These are phyloP conservation scores for Jasminum sambac DNA, from an alignment of 257 asterid genomes.

Conservation along the genomic window DNA sequence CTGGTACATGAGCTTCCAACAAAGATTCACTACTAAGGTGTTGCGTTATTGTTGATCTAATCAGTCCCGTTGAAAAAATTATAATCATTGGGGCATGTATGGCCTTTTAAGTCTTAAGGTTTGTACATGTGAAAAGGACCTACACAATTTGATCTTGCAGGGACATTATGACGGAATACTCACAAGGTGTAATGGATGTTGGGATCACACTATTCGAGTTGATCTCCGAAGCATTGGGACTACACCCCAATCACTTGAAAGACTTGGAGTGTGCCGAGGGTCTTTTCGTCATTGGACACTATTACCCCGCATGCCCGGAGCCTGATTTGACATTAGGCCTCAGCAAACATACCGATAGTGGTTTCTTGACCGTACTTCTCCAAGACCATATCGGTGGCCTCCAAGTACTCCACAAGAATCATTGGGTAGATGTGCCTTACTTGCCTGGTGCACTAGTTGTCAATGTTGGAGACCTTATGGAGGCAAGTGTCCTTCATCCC, in stretches of 20 bases:
- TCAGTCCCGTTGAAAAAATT: no score
- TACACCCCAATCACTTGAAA: background rate
- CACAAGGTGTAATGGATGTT: constrained; percentile 2
- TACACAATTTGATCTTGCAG: constrained; percentile 5
- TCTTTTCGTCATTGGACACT: constrained; percentile 7
- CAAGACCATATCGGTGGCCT: constrained; percentile 24
- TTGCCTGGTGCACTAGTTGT: constrained; percentile 18
- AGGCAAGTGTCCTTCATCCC: constrained; percentile 16
- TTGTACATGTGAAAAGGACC: background rate
- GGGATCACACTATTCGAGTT: constrained; percentile 9
- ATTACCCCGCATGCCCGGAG: constrained; percentile 22
- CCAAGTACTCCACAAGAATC: constrained; percentile 20
- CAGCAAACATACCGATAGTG: constrained; percentile 15
- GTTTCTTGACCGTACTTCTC: constrained; percentile 19
- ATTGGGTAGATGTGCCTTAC: constrained; percentile 21
- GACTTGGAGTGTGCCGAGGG: constrained; percentile 23
- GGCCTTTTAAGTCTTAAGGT: no score
- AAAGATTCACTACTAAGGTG: no score
- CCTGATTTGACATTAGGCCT: constrained; percentile 20
- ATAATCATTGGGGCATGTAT: no score
- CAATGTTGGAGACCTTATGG: constrained; percentile 19
- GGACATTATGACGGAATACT: constrained; percentile 12
- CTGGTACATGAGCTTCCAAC: no score
- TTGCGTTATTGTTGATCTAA: no score
- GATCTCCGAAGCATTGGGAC: constrained; percentile 19